These are phyloP conservation scores for Agastache rugosa DNA, from an alignment of 257 asterid genomes.

Conservation along the genomic window DNA sequence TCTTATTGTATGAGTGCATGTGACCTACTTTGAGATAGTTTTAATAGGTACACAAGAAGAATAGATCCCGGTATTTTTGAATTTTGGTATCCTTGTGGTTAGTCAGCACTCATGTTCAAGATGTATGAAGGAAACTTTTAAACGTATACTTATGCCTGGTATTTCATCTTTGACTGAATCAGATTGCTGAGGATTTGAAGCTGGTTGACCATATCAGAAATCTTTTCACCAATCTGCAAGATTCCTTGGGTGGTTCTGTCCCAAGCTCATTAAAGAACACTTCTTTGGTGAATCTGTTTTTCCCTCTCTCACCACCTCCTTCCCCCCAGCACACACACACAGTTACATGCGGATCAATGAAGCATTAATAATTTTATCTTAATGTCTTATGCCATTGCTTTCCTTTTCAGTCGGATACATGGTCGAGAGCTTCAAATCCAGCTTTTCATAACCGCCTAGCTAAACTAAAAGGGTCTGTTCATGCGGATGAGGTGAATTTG, in stretches of 20 bases:
- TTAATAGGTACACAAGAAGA: conserved; percentile 18
- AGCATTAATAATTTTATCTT: neutral
- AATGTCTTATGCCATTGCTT: conserved; percentile 38
- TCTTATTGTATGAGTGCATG: conserved; percentile 4
- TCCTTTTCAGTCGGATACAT: conserved; percentile 64
- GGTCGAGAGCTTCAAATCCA: conserved; percentile 53
- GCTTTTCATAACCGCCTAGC: conserved; percentile 46
- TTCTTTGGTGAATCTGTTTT: conserved; percentile 59
- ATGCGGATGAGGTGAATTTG: conserved; percentile 48
- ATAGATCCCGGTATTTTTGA: neutral
- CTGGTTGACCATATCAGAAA: conserved; percentile 68
- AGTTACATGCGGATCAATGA: conserved; percentile 20
- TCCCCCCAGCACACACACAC: neutral
- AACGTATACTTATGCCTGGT: conserved; percentile 21
- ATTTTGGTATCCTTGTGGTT: conserved; percentile 13
- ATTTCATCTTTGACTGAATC: conserved; percentile 42
- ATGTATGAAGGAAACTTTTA: conserved; percentile 14
- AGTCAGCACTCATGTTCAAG: conserved; percentile 3
- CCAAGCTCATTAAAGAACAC: conserved; percentile 52
- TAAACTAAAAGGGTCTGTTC: conserved; percentile 42
- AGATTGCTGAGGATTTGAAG: conserved; percentile 84
- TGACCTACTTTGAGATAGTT: conserved; percentile 12
- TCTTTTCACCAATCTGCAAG: conserved; percentile 58
- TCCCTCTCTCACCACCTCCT: conserved; percentile 11
- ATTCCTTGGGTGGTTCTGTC: conserved; percentile 47